Evolutionary conservation across 805 yeast genomes (phyloP).

Genomic region (Sungouiozyma intestinalis): DNA sequence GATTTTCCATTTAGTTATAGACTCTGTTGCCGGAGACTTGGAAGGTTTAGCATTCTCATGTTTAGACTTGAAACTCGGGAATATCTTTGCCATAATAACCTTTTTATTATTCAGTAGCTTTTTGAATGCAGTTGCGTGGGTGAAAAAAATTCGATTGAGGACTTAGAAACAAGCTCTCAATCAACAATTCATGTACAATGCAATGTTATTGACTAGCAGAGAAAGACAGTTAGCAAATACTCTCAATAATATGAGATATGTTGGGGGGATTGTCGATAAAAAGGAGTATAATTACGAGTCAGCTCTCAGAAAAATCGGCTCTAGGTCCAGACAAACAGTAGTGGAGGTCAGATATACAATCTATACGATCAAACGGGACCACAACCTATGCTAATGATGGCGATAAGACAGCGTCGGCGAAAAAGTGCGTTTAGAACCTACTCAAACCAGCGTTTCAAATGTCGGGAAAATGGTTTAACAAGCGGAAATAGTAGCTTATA

Average conservation of each 20-base stretch:
- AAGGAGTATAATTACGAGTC: neutral
- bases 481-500: neutral
- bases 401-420: too few relatives aligned
- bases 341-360: too few relatives aligned
- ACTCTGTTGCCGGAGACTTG: slow-evolving; percentile 14
- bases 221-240: too few relatives aligned
- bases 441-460: neutral
- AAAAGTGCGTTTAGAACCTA: too few relatives aligned
- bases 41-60: slow-evolving; percentile 2
- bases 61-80: slow-evolving; percentile 1
- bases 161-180: neutral
- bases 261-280: neutral
- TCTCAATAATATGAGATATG: too few relatives aligned
- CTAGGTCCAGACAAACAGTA: too few relatives aligned
- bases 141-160: neutral
- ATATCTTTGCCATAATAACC: slow-evolving; percentile 4
- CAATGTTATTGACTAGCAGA: neutral
- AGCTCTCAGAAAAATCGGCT: too few relatives aligned
- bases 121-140: neutral
- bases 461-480: neutral
- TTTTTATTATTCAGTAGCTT: neutral
- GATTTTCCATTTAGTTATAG: slow-evolving; percentile 26
- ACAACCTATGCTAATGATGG: too few relatives aligned
- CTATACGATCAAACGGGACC: too few relatives aligned
- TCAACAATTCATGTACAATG: neutral